A percentile compares a stretch with the other conserved stretches of the same genome.
phyloP scores from a whole-genome alignment of 805 yeast species.

The Monosporozyma unispora region DNA sequence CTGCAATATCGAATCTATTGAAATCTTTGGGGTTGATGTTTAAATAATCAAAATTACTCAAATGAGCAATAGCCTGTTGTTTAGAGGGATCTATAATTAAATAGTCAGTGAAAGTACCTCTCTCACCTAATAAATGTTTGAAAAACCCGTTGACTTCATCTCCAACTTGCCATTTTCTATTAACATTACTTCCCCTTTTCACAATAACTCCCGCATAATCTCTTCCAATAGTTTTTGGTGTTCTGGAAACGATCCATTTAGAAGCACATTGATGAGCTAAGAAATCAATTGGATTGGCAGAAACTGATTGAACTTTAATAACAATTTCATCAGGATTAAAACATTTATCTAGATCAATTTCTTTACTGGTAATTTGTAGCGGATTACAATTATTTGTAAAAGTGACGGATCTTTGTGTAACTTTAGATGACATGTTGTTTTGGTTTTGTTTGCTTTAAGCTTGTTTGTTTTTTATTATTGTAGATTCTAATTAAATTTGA shows the following conservation, averaged over 20 bases:
- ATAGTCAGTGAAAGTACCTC: conserved; percentile 42
- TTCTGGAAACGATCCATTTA: conserved; percentile 5
- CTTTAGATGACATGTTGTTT: background rate
- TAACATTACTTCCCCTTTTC: conserved; percentile 16
- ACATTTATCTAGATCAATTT: conserved; percentile 20
- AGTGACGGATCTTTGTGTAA: conserved; percentile 18
- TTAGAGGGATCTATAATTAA: conserved; percentile 32
- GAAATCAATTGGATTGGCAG: conserved; percentile 26
- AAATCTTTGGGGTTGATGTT: conserved; percentile 5
- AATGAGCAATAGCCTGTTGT: conserved; percentile 28
- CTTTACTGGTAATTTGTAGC: conserved; percentile 10
- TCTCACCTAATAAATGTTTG: conserved; percentile 15
- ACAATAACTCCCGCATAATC: conserved; percentile 27
- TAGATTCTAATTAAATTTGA: too few relatives aligned
- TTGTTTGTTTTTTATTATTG: too few relatives aligned
- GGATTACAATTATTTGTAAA: conserved; percentile 16
- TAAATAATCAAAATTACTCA: conserved; percentile 7
- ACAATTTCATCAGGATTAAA: conserved; percentile 21
- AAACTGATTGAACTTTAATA: conserved; percentile 23
- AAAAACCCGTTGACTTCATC: conserved; percentile 23
- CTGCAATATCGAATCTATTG: conserved; percentile 25
- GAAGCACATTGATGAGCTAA: conserved; percentile 11
- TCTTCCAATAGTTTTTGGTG: conserved; percentile 17
- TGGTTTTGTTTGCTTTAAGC: background rate
- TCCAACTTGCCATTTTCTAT: conserved; percentile 16